A percentile compares a stretch with the other conserved stretches of the same genome.
phyloP scores from a whole-genome alignment of 2,329 filamentous ascomycete genomes.

The Neoascochyta sp. region DNA sequence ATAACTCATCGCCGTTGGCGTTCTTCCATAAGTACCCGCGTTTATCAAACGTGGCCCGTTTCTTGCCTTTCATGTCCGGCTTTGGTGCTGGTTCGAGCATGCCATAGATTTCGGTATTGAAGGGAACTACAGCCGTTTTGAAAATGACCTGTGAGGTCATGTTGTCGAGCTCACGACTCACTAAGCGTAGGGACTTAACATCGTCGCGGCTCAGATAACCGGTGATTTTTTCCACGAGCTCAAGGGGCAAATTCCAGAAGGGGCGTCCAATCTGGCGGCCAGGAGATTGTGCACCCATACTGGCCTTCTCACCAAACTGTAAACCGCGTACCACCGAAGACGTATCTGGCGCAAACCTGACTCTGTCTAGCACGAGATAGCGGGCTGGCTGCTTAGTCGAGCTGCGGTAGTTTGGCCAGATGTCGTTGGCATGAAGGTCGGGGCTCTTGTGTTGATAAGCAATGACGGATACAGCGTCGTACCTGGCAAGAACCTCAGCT shows the following conservation, averaged over 20 bases:
- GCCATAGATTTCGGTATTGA: slow-evolving; percentile 61
- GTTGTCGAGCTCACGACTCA: slow-evolving; percentile 57
- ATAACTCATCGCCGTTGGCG: slow-evolving; percentile 42
- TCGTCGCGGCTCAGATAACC: slow-evolving; percentile 55
- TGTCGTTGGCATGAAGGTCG: slow-evolving; percentile 29
- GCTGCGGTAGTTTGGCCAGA: slow-evolving; percentile 36
- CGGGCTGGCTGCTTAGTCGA: slow-evolving; percentile 21
- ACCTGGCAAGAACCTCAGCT: too few species aligned
- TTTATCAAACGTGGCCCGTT: slow-evolving; percentile 24
- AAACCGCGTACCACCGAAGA: slow-evolving; percentile 1
- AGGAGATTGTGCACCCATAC: background rate
- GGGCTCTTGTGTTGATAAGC: too few species aligned
- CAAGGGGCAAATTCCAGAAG: slow-evolving; percentile 51
- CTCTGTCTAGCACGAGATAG: slow-evolving; percentile 19
- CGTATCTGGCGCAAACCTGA: background rate
- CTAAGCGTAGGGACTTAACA: slow-evolving; percentile 59
- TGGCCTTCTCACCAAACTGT: slow-evolving; percentile 1
- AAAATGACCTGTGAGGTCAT: slow-evolving; percentile 59
- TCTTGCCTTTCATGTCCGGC: slow-evolving; percentile 36
- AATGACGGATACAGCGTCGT: slow-evolving; percentile 24
- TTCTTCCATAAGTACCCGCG: slow-evolving; percentile 43
- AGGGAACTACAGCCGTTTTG: slow-evolving; percentile 61
- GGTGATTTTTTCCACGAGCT: slow-evolving; percentile 59
- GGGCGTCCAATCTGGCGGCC: slow-evolving; percentile 35
- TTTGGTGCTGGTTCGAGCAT: slow-evolving; percentile 44